Evolutionary conservation across 768 basidiomycete species (phyloP).

Genomic region (Rubroboletus satanas): DNA sequence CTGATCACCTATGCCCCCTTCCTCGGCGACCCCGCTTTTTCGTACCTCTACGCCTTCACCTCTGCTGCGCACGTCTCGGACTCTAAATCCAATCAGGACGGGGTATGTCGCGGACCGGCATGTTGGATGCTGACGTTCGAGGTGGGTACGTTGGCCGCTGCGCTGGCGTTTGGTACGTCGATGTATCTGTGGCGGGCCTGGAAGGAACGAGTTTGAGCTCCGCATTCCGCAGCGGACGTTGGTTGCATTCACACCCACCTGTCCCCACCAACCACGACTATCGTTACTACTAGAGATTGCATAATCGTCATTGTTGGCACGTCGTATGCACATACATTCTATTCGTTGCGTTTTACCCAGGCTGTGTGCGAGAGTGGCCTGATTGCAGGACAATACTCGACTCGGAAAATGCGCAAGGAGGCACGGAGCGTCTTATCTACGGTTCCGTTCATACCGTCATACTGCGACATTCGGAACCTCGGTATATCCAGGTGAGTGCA

Average conservation of each 20-base stretch:
- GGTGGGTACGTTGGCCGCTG: conserved; percentile 41
- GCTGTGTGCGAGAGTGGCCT: too few relatives aligned
- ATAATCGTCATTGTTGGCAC: background rate
- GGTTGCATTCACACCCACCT: background rate
- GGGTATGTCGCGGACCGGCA: conserved; percentile 49
- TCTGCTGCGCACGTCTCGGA: conserved; percentile 46
- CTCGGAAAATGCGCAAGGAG: background rate
- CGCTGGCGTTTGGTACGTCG: conserved; percentile 43
- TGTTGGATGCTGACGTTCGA: conserved; percentile 72
- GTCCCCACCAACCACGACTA: background rate
- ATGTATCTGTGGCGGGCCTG: conserved; percentile 60
- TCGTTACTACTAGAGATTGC: background rate
- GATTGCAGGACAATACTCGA: background rate
- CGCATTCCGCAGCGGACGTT: background rate
- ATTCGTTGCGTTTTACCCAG: background rate
- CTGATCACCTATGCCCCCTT: conserved; percentile 73
- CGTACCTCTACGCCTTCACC: conserved; percentile 74
- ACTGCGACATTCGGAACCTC: too few relatives aligned
- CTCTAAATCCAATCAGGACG: conserved; percentile 7
- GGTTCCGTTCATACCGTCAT: too few relatives aligned
- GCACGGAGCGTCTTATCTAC: too few relatives aligned
- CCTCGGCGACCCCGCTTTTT: conserved; percentile 69
- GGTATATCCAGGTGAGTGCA: too few relatives aligned
- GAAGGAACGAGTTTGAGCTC: conserved; percentile 48
- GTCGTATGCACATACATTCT: background rate